These are phyloP conservation scores for Trichomonas vaginalis DNA, from an alignment of 208 protist species.

Conservation along the genomic window DNA sequence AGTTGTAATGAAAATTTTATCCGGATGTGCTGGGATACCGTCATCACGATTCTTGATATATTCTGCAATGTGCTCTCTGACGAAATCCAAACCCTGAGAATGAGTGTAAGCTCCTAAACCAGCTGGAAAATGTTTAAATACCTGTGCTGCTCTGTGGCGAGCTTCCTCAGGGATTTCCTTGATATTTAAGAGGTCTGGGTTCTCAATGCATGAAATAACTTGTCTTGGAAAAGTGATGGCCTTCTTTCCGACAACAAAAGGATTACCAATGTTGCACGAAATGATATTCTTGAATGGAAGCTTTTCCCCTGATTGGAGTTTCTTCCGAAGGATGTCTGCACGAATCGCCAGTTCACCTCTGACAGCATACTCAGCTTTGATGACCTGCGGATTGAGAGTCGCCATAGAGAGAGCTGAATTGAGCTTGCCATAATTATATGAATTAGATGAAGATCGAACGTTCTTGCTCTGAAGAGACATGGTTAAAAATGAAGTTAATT, in stretches of 20 bases:
- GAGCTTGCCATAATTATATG: background rate
- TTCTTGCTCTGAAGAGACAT: background rate
- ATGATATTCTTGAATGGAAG: conserved; percentile 66
- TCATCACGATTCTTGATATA: conserved; percentile 72
- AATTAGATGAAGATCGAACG: background rate
- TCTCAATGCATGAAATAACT: conserved; percentile 50
- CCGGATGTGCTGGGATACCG: conserved; percentile 43
- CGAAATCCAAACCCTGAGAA: conserved; percentile 48
- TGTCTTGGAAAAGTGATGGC: conserved; percentile 84
- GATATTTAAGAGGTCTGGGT: conserved; percentile 43
- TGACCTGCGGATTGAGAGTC: conserved; percentile 12
- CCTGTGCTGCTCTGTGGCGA: conserved; percentile 56
- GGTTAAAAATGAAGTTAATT: background rate
- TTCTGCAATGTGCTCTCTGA: conserved; percentile 56
- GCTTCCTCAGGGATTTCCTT: conserved; percentile 53
- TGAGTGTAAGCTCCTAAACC: conserved; percentile 77
- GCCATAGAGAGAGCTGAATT: background rate
- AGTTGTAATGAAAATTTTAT: conserved; percentile 79
- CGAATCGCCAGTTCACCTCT: conserved; percentile 48
- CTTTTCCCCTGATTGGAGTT: conserved; percentile 24
- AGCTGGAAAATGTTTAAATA: conserved; percentile 37
- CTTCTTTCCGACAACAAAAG: conserved; percentile 61
- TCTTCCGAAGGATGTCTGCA: conserved; percentile 41
- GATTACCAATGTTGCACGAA: conserved; percentile 88
- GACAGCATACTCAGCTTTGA: conserved; percentile 57